Conservation (phyloP, 1,284 basidiomycete genomes). For the Ganoderma lingzhi region DNA sequence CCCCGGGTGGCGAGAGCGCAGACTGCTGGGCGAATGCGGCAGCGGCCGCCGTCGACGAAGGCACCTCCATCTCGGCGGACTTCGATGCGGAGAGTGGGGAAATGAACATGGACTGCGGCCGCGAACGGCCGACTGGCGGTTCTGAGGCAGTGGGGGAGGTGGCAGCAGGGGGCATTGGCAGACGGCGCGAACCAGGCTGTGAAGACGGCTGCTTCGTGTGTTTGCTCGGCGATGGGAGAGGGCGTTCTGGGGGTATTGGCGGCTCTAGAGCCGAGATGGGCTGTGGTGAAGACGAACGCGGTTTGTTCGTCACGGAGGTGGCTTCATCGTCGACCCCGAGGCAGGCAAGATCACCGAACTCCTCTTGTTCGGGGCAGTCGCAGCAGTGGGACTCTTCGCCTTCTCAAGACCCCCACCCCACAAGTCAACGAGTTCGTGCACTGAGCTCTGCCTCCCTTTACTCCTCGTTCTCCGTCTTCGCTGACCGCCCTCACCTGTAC, state of each 20-base stretch:
- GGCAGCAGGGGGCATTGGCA: slow-evolving; percentile 22
- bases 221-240: slow-evolving; percentile 36
- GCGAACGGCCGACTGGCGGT: slow-evolving; percentile 43
- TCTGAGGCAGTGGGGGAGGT: slow-evolving; percentile 25
- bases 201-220: slow-evolving; percentile 32
- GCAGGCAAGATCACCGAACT: slow-evolving; percentile 40
- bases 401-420: slow-evolving; percentile 64
- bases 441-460: slow-evolving; percentile 75
- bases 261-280: slow-evolving; percentile 34
- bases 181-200: slow-evolving; percentile 17
- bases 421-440: slow-evolving; percentile 80
- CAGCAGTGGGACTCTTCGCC: slow-evolving; percentile 33
- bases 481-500: slow-evolving; percentile 29
- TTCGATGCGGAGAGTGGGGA: slow-evolving; percentile 56
- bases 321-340: slow-evolving; percentile 32
- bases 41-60: slow-evolving; percentile 41
- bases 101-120: slow-evolving; percentile 80
- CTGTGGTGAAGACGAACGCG: slow-evolving; percentile 42
- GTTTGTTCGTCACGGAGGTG: slow-evolving; percentile 29
- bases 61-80: slow-evolving; percentile 43
- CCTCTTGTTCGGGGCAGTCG: slow-evolving; percentile 36
- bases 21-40: slow-evolving; percentile 50
- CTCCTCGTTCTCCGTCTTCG: slow-evolving; percentile 34
- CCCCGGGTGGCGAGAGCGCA: slow-evolving; percentile 36
- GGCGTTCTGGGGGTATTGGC: slow-evolving; percentile 22